Evolutionary conservation across 108 stramenopile genomes (phyloP), one percentile per base, ranked within the genome.

Genomic region (Pseudonitzschia delicatissima): DNA sequence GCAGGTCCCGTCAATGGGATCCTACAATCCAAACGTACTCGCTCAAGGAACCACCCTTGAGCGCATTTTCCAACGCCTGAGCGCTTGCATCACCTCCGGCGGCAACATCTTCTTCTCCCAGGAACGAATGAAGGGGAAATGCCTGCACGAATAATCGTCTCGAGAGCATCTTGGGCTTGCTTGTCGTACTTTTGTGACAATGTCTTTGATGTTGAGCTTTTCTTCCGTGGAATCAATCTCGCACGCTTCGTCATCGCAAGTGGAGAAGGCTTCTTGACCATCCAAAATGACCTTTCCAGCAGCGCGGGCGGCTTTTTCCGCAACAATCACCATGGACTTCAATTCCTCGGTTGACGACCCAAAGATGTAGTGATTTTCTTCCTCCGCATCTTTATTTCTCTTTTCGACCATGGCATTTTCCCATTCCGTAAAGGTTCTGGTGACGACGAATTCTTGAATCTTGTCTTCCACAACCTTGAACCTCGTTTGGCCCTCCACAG

Each of bases 31-130:
- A 74, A 31, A 33, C 57, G 45, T 5, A 90, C 13, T 44, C 42
- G 73, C 11, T 67, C n/a, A n/a, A n/a, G n/a, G n/a, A n/a, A n/a
- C n/a, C n/a, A n/a, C n/a, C n/a, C 64, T 5, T 49, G 23, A 15
- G 42, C 64, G 21, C 39, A 40, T 61, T 71, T 32, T 74, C 51
- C 21, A 93, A 74, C n/a, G 92, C 92, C 0, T 74, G 78, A 1
- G 82, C 81, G 37, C 83, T 81, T 0, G 92, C 91, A 17, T 83
- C 80, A 36, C 73, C 70, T 2, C 92, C 92, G 11, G 89, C 77
- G n/a, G 70, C 84, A 8, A 96, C 92, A 69, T 84, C 82, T 73
- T 94, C 92, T 77, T 96, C 92, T 2, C 95, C 94, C 7, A 96
- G 73, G 44, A 96, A 78, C n/a, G 58, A 58, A 58, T 91, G 90